A percentile compares a stretch with the other conserved stretches of the same genome.
These are phyloP conservation scores for Neopestalotiopsis sp. DNA, from an alignment of 2,329 filamentous ascomycete genomes.

Conservation along the genomic window DNA sequence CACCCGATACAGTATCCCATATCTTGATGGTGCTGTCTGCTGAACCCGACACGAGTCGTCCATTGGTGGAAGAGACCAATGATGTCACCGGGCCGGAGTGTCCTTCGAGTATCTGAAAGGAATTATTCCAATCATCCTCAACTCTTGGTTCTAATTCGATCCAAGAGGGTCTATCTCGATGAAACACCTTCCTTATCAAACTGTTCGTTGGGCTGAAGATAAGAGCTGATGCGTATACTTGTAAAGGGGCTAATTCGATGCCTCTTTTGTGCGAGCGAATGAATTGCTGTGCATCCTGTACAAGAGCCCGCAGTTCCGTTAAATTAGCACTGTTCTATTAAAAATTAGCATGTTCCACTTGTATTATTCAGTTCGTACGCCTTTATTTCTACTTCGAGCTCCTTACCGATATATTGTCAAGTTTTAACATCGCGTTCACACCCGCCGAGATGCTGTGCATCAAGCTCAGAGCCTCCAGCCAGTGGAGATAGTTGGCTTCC, in stretches of 20 bases:
- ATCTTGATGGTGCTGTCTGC: no score
- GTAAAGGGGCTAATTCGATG: conserved; percentile 37
- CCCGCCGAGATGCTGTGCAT: conserved; percentile 32
- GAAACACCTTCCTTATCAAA: conserved; percentile 25
- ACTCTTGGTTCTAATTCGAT: conserved; percentile 22
- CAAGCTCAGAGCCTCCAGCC: conserved; percentile 49
- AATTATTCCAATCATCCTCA: conserved; percentile 11
- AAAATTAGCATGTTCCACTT: background rate
- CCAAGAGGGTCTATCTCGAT: conserved; percentile 24
- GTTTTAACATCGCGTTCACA: conserved; percentile 28
- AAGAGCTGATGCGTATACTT: conserved; percentile 41
- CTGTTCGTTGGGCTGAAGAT: conserved; percentile 37
- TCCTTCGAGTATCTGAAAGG: conserved; percentile 2
- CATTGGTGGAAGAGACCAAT: conserved; percentile 22
- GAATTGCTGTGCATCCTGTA: conserved; percentile 38
- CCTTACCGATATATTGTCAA: conserved; percentile 21
- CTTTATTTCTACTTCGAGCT: background rate
- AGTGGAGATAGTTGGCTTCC: conserved; percentile 43
- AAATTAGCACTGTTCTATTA: background rate
- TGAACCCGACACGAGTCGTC: conserved; percentile 17
- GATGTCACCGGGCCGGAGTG: background rate
- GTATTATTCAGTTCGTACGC: background rate
- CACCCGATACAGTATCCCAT: no score
- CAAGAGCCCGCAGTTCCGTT: conserved; percentile 18
- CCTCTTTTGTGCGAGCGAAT: conserved; percentile 20